Evolutionary conservation across 192 early-diverging fungal species (phyloP).

Genomic region (Backusella psychrophila): DNA sequence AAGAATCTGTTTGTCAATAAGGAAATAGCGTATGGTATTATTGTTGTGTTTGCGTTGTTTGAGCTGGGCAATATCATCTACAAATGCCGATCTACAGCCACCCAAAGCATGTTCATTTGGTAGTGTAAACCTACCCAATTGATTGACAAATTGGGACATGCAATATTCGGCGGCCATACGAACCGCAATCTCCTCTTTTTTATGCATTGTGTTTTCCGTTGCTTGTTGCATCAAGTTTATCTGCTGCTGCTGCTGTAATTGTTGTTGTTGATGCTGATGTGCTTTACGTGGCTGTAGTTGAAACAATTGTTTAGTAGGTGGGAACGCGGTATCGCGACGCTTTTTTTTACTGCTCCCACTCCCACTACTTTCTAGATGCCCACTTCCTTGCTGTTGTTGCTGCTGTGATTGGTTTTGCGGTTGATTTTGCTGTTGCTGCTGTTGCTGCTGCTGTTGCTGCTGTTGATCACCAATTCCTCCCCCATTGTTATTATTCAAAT

Average conservation of each 20-base stretch:
- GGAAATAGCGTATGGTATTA: constrained; percentile 57
- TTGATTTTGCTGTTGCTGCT: neutral
- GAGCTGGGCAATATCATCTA: constrained; percentile 50
- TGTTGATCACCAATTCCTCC: constrained; percentile 17
- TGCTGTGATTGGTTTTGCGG: neutral
- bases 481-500: constrained; percentile 10
- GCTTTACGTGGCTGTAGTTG: constrained; percentile 26
- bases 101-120: constrained; percentile 60
- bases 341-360: constrained; percentile 35
- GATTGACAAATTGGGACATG: constrained; percentile 67
- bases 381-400: neutral
- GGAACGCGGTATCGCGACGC: constrained; percentile 36
- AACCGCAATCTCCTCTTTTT: constrained; percentile 54
- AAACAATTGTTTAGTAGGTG: constrained; percentile 40
- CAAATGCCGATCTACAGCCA: constrained; percentile 57
- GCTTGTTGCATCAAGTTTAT: neutral
- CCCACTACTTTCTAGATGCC: neutral
- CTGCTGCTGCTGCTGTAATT: neutral
- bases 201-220: constrained; percentile 5
- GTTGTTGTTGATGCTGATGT: neutral
- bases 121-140: constrained; percentile 71
- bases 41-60: neutral
- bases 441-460: neutral
- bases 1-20: constrained; percentile 65
- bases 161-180: constrained; percentile 74